phyloP scores from a whole-genome alignment of 2,329 filamentous ascomycete species.

The Macrophomina tecta region DNA sequence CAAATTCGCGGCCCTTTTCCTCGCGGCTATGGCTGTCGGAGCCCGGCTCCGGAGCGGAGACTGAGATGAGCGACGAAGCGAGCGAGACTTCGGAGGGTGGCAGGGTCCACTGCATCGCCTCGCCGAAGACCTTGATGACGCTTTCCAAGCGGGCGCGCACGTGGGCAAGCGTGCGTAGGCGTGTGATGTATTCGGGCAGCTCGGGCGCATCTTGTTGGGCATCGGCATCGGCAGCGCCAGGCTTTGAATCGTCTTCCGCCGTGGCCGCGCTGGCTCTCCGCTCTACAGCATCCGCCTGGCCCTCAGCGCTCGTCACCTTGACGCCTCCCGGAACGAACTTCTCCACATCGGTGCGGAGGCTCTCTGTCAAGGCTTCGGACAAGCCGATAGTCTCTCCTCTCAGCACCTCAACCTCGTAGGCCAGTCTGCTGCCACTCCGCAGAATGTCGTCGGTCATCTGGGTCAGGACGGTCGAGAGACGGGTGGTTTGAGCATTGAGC shows the following conservation, averaged over 20 bases:
- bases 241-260: conserved; percentile 35
- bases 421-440: conserved; percentile 82
- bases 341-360: conserved; percentile 72
- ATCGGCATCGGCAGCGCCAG: neutral
- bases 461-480: conserved; percentile 80
- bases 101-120: conserved; percentile 94
- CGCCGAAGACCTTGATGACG: conserved; percentile 89
- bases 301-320: conserved; percentile 23
- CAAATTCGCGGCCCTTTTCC: conserved; percentile 84
- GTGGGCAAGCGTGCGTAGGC: conserved; percentile 80
- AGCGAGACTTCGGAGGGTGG: conserved; percentile 87
- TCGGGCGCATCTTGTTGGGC: conserved; percentile 44
- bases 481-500: conserved; percentile 85
- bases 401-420: conserved; percentile 92
- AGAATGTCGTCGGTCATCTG: conserved; percentile 94
- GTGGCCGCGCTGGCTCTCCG: conserved; percentile 44
- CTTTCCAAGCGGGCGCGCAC: conserved; percentile 85
- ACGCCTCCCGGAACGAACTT: conserved; percentile 68
- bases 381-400: conserved; percentile 86
- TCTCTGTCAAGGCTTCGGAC: conserved; percentile 77
- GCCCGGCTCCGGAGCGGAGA: conserved; percentile 81
- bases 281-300: conserved; percentile 9
- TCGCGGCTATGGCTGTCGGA: conserved; percentile 73
- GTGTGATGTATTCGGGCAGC: conserved; percentile 70
- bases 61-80: conserved; percentile 84